A percentile compares a stretch with the other conserved stretches of the same genome.
Conservation (phyloP, 371 early-diverging fungal genomes). For the Gilbertella persicaria region DNA sequence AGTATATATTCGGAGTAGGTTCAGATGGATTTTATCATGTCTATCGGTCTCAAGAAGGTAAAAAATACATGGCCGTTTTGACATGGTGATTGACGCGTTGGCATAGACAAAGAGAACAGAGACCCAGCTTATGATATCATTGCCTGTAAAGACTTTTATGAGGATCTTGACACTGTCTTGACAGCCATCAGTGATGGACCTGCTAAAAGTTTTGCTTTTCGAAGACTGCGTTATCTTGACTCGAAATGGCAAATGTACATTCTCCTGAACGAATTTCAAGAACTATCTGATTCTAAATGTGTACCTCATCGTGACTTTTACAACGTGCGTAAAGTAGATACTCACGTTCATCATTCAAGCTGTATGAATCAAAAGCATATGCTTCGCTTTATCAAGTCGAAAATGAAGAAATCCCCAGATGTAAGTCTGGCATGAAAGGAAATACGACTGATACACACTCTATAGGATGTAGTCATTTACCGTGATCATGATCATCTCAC, state of each 20-base stretch:
- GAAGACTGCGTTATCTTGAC: conserved; percentile 92
- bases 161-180: conserved; percentile 87
- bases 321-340: conserved; percentile 98
- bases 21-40: conserved; percentile 41
- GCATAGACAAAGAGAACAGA: conserved; percentile 7
- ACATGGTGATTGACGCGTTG: too few species aligned
- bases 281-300: conserved; percentile 89
- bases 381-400: conserved; percentile 96
- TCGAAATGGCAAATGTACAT: conserved; percentile 94
- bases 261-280: conserved; percentile 90
- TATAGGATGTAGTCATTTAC: conserved; percentile 77
- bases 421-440: too few species aligned
- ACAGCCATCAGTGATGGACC: conserved; percentile 91
- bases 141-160: conserved; percentile 84
- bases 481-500: conserved; percentile 78
- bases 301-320: conserved; percentile 98
- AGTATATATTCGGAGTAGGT: conserved; percentile 33
- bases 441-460: too few species aligned
- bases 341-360: conserved; percentile 96
- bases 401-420: conserved; percentile 83
- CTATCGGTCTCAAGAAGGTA: conserved; percentile 27
- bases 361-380: conserved; percentile 99
- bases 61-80: too few species aligned
- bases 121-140: conserved; percentile 59
- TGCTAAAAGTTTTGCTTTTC: conserved; percentile 92